Evolutionary conservation across 306 rosid species (phyloP).

Genomic region (Mucuna pruriens): DNA sequence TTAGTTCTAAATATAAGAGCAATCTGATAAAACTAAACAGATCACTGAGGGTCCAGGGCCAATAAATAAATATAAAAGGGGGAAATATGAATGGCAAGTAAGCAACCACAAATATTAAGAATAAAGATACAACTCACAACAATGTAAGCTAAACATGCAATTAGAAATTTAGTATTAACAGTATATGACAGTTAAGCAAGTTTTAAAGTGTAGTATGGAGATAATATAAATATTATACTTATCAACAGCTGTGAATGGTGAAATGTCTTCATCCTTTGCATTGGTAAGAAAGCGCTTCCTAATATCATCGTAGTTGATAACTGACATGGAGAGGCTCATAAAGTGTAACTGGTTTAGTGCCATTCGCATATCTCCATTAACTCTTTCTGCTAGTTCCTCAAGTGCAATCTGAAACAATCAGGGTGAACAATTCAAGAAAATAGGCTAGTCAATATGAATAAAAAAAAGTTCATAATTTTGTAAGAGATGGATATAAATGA

Average conservation of each 20-base stretch:
- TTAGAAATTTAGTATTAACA: constrained; percentile 16
- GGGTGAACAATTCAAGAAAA: constrained; percentile 9
- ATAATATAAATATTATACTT: constrained; percentile 58
- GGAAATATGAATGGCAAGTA: constrained; percentile 17
- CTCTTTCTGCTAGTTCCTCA: constrained; percentile 94
- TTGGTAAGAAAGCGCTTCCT: constrained; percentile 74
- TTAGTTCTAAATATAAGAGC: constrained; percentile 11
- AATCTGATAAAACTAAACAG: constrained; percentile 1
- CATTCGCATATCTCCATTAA: constrained; percentile 96
- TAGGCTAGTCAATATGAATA: background rate
- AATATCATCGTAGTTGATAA: constrained; percentile 80
- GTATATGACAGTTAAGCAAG: background rate
- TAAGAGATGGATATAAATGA: background rate
- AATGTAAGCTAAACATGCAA: constrained; percentile 10
- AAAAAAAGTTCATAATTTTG: background rate
- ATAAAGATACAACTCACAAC: constrained; percentile 13
- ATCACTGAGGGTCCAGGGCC: background rate
- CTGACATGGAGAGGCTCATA: constrained; percentile 91
- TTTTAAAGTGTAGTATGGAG: background rate
- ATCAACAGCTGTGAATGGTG: constrained; percentile 97
- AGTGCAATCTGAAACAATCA: constrained; percentile 75
- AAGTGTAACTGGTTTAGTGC: constrained; percentile 92
- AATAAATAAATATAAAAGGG: background rate
- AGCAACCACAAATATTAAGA: constrained; percentile 9
- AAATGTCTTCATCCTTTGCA: constrained; percentile 93